Evolutionary conservation across 108 stramenopile genomes (phyloP).

Genomic region (Pseudonitzschia delicatissima): DNA sequence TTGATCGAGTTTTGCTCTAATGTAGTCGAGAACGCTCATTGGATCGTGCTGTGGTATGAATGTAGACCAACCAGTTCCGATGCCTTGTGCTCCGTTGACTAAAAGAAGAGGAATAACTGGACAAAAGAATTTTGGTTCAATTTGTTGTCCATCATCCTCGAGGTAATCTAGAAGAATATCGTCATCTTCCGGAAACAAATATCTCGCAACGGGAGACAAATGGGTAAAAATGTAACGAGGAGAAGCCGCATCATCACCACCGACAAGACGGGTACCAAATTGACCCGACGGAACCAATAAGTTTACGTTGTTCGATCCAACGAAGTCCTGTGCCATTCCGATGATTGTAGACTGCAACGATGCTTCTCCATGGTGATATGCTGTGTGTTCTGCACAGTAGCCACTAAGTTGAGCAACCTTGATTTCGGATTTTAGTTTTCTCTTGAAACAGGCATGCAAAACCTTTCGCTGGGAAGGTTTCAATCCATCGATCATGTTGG

Average conservation of each 20-base stretch:
- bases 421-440: slow-evolving; percentile 83
- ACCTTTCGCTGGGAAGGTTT: slow-evolving; percentile 95
- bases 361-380: slow-evolving; percentile 95
- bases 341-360: slow-evolving; percentile 91
- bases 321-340: slow-evolving; percentile 94
- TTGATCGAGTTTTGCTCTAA: slow-evolving; percentile 61
- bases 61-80: slow-evolving; percentile 96
- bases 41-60: slow-evolving; percentile 86
- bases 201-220: slow-evolving; percentile 68
- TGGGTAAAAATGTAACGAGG: slow-evolving; percentile 93
- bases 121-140: slow-evolving; percentile 83
- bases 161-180: slow-evolving; percentile 71
- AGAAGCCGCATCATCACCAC: slow-evolving; percentile 89
- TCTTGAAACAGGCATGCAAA: slow-evolving; percentile 86
- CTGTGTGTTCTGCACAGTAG: slow-evolving; percentile 89
- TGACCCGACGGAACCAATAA: slow-evolving; percentile 86
- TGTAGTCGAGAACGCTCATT: slow-evolving; percentile 72
- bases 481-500: slow-evolving; percentile 85
- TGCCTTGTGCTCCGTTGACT: slow-evolving; percentile 91
- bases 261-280: slow-evolving; percentile 87
- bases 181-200: slow-evolving; percentile 84
- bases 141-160: slow-evolving; percentile 84
- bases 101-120: slow-evolving; percentile 86
- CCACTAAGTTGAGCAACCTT: slow-evolving; percentile 93
- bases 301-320: slow-evolving; percentile 92